Percentiles rank a stretch among this genome's conserved stretches.
Evolutionary conservation across 2,329 filamentous ascomycete genomes (phyloP).

Genomic region (Calonectria hawksworthii): DNA sequence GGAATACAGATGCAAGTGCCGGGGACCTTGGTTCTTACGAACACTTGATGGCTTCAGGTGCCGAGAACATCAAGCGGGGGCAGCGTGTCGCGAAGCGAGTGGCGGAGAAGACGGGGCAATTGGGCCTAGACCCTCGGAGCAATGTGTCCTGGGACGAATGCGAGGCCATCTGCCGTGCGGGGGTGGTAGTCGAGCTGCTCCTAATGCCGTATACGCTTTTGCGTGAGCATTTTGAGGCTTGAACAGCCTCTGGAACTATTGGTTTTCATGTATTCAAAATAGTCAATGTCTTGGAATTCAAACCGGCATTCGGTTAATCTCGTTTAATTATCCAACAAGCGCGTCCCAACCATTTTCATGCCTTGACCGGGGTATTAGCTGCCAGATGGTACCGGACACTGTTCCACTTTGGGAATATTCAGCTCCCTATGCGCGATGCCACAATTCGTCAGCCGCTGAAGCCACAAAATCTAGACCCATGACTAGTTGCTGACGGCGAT

Average conservation of each 20-base stretch:
- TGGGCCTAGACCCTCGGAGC: background rate
- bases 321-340: background rate
- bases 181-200: slow-evolving; percentile 21
- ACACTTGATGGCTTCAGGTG: background rate
- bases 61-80: background rate
- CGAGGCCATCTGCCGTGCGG: background rate
- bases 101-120: background rate
- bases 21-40: background rate
- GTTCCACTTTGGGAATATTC: background rate
- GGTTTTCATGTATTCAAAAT: background rate
- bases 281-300: background rate
- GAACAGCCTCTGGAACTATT: background rate
- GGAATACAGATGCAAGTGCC: background rate
- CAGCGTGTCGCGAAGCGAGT: background rate
- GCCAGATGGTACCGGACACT: background rate
- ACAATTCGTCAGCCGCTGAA: background rate
- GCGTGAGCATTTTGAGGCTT: slow-evolving; percentile 7
- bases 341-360: background rate
- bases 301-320: background rate
- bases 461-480: background rate
- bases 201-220: slow-evolving; percentile 18
- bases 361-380: background rate
- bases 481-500: background rate
- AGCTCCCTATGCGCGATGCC: background rate
- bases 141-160: background rate